phyloP scores from a whole-genome alignment of 2,329 filamentous ascomycete genomes.

The Nakataea oryzae region DNA sequence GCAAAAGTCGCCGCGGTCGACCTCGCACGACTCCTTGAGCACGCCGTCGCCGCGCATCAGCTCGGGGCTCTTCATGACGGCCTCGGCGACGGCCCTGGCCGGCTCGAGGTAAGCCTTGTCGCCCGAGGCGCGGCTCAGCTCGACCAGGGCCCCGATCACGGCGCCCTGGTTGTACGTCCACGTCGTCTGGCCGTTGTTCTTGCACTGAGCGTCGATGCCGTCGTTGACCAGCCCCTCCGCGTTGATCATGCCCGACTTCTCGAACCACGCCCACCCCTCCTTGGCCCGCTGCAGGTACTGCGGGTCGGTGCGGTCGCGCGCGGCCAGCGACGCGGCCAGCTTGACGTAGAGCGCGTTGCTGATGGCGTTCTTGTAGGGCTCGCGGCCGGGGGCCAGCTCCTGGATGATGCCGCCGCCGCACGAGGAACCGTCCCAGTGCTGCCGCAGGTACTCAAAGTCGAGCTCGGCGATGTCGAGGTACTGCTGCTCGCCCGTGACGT shows the following conservation, averaged over 20 bases:
- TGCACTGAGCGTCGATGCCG: slow-evolving; percentile 33
- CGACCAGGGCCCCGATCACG: slow-evolving; percentile 42
- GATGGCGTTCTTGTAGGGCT: slow-evolving; percentile 40
- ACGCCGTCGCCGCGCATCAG: slow-evolving; percentile 32
- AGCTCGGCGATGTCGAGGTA: slow-evolving; percentile 42
- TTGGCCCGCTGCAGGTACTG: slow-evolving; percentile 38
- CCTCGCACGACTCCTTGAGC: slow-evolving; percentile 37
- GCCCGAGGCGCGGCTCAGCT: slow-evolving; percentile 33
- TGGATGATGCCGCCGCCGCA: slow-evolving; percentile 48
- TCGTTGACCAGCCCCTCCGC: slow-evolving; percentile 39
- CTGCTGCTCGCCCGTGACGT: slow-evolving; percentile 37
- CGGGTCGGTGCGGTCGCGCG: slow-evolving; percentile 26
- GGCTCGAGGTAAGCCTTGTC: slow-evolving; percentile 28
- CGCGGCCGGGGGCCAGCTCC: slow-evolving; percentile 32
- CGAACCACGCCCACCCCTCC: slow-evolving; percentile 43
- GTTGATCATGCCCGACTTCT: slow-evolving; percentile 39
- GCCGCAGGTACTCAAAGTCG: slow-evolving; percentile 47
- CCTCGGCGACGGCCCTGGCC: slow-evolving; percentile 38
- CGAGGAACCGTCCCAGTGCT: slow-evolving; percentile 31
- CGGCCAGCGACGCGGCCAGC: slow-evolving; percentile 41
- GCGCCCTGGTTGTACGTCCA: slow-evolving; percentile 51
- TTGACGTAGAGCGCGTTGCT: slow-evolving; percentile 48
- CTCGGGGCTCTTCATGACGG: slow-evolving; percentile 29
- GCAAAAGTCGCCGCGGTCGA: slow-evolving; percentile 23
- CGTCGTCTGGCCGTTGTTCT: slow-evolving; percentile 38